Evolutionary conservation across 2,329 filamentous ascomycete species (phyloP).

Genomic region (Raffaelea arxii): DNA sequence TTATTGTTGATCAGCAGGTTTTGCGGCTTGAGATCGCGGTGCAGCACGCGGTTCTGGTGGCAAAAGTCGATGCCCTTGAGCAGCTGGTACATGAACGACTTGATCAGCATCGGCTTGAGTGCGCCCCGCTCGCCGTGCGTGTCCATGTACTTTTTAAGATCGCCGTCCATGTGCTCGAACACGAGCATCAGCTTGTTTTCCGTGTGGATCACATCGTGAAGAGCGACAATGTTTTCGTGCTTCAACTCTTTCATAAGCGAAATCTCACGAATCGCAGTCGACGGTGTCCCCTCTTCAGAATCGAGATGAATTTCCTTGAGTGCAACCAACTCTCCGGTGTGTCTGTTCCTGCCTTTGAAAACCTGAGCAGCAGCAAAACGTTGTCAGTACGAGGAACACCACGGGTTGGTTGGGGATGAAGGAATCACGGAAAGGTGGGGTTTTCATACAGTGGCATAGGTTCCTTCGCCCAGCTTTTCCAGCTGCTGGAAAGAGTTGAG

Average conservation of each 20-base stretch:
- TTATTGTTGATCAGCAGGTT: constrained; percentile 93
- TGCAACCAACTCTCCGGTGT: constrained; percentile 92
- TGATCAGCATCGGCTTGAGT: constrained; percentile 82
- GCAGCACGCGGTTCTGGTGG: constrained; percentile 91
- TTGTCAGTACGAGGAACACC: not conserved
- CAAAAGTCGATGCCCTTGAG: constrained; percentile 95
- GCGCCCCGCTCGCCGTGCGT: constrained; percentile 80
- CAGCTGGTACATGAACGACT: constrained; percentile 98
- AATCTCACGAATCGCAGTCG: constrained; percentile 95
- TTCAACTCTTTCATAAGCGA: constrained; percentile 99
- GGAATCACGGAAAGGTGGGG: constrained; percentile 12
- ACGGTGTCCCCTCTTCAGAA: constrained; percentile 94
- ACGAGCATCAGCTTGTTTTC: constrained; percentile 99
- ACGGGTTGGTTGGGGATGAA: too few species aligned
- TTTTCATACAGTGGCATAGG: constrained; percentile 93
- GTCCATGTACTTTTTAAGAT: constrained; percentile 99
- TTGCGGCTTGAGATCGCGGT: constrained; percentile 92
- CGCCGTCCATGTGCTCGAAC: constrained; percentile 98
- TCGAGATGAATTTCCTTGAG: constrained; percentile 98
- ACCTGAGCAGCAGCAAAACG: constrained; percentile 48
- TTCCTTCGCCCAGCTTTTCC: constrained; percentile 97
- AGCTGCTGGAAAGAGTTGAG: constrained; percentile 98
- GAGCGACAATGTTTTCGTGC: constrained; percentile 93
- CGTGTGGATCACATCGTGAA: constrained; percentile 98
- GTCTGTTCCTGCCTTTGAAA: constrained; percentile 91